Conservation (phyloP, 2,329 filamentous ascomycete species). For the Penicillium italicum region DNA sequence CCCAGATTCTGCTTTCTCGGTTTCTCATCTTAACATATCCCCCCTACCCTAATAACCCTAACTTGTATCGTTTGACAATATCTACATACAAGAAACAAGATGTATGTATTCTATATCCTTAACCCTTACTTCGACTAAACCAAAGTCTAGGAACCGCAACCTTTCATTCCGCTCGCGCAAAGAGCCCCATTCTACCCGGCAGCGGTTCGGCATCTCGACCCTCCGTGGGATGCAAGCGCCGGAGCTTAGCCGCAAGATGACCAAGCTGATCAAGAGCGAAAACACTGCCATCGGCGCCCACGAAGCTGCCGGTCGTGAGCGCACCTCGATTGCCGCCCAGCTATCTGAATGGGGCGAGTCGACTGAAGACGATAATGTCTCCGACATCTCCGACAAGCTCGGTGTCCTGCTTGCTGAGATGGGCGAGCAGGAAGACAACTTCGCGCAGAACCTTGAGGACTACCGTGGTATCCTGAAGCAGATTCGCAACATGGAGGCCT, state of each 20-base stretch:
- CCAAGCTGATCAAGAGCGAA: constrained; percentile 89
- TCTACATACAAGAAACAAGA: constrained; percentile 6
- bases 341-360: constrained; percentile 95
- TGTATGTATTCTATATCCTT: constrained; percentile 11
- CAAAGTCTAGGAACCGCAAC: constrained; percentile 40
- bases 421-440: constrained; percentile 87
- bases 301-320: constrained; percentile 80
- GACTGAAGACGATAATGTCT: constrained; percentile 80
- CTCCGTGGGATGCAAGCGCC: constrained; percentile 81
- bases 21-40: neutral
- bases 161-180: constrained; percentile 40
- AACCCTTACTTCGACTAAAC: neutral
- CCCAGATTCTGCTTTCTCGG: neutral
- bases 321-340: constrained; percentile 78
- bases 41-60: neutral
- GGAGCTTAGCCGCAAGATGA: constrained; percentile 83
- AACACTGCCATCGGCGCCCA: constrained; percentile 83
- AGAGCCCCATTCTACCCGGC: constrained; percentile 35
- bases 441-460: constrained; percentile 83
- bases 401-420: constrained; percentile 89
- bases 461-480: constrained; percentile 78
- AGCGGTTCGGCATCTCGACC: constrained; percentile 80
- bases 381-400: constrained; percentile 91
- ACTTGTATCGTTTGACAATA: constrained; percentile 1
- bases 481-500: constrained; percentile 92